phyloP scores from a whole-genome alignment of 129 eudicot genomes.

The Centrapalus pauciflorus region DNA sequence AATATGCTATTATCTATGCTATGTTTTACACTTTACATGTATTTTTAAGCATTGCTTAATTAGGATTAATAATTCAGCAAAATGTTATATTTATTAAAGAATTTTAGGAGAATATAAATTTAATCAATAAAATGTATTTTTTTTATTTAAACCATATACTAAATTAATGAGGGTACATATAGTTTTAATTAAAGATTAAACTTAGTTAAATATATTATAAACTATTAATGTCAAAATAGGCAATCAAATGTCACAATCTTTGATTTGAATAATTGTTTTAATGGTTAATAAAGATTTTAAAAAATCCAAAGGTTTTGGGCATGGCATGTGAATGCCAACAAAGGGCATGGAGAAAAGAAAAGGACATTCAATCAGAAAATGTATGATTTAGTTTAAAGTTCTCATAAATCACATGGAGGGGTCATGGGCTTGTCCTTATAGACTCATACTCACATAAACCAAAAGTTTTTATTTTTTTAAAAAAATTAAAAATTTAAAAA shows the following conservation, averaged over 20 bases:
- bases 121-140: too few species aligned
- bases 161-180: too few species aligned
- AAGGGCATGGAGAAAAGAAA: slow-evolving; percentile 34
- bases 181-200: too few species aligned
- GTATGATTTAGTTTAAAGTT: slow-evolving; percentile 37
- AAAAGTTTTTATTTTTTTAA: not conserved
- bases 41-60: too few species aligned
- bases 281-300: slow-evolving; percentile 4
- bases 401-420: slow-evolving; percentile 40
- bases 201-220: not conserved
- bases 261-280: slow-evolving; percentile 8
- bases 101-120: too few species aligned
- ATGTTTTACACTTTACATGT: too few species aligned
- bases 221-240: not conserved
- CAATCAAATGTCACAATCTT: slow-evolving; percentile 24
- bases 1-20: too few species aligned
- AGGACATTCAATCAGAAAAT: slow-evolving; percentile 36
- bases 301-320: slow-evolving; percentile 27
- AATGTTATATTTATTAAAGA: too few species aligned
- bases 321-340: slow-evolving; percentile 39
- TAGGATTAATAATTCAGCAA: too few species aligned
- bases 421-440: slow-evolving; percentile 26
- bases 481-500: not conserved
- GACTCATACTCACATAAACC: not conserved
- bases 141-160: too few species aligned